These are phyloP conservation scores for Phytophthora syringae DNA, from an alignment of 352 stramenopile species.

Conservation along the genomic window DNA sequence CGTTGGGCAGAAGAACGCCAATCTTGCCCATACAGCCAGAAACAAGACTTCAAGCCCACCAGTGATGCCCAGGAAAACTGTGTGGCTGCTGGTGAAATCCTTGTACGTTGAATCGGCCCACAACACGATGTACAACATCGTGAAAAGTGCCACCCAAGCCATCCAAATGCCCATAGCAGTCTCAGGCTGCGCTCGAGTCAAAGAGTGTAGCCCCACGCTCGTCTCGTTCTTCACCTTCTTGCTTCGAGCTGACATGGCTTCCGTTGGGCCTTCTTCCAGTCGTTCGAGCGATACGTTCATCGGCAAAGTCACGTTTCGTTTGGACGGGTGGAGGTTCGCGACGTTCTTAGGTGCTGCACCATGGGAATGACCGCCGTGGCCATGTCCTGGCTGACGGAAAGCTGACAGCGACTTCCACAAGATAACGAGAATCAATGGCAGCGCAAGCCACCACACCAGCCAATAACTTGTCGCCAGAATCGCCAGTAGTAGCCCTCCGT, in stretches of 20 bases:
- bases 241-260: constrained; percentile 16
- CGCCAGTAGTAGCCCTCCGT: constrained; percentile 49
- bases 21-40: constrained; percentile 51
- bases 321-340: constrained; percentile 47
- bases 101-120: constrained; percentile 58
- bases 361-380: constrained; percentile 53
- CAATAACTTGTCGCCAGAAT: constrained; percentile 71
- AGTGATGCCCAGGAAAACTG: constrained; percentile 48
- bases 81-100: constrained; percentile 38
- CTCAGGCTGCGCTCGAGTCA: constrained; percentile 64
- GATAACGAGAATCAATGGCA: constrained; percentile 66
- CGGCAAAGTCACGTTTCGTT: constrained; percentile 45
- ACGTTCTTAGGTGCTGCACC: constrained; percentile 42
- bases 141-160: constrained; percentile 76
- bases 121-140: constrained; percentile 68
- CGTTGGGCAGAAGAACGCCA: constrained; percentile 63
- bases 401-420: constrained; percentile 54
- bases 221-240: constrained; percentile 36
- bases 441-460: constrained; percentile 71
- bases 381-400: constrained; percentile 47
- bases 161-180: constrained; percentile 83
- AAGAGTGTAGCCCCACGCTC: constrained; percentile 26
- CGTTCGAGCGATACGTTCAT: constrained; percentile 41
- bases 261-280: constrained; percentile 22
- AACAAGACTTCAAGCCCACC: constrained; percentile 55